Percentiles rank a stretch among this genome's conserved stretches.
These are phyloP conservation scores for Ascochyta viciae-villosae DNA, from an alignment of 2,329 filamentous ascomycete species.

Conservation along the genomic window DNA sequence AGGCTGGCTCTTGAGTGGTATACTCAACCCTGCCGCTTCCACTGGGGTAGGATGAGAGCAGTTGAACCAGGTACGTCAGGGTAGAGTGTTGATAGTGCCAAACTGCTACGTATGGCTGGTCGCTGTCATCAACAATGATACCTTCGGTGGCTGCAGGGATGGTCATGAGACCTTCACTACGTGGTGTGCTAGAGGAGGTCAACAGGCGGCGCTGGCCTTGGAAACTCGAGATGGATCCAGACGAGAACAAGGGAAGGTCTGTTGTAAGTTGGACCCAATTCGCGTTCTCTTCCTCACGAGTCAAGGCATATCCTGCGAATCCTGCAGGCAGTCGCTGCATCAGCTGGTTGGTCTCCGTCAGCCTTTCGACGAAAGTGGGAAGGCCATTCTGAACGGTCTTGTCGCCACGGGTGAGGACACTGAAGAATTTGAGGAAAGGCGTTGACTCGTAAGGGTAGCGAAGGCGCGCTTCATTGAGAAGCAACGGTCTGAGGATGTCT, in stretches of 20 bases:
- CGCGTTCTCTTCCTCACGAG: constrained; percentile 84
- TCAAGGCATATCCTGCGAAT: constrained; percentile 78
- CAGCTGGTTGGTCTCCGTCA: constrained; percentile 74
- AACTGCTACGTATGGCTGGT: constrained; percentile 75
- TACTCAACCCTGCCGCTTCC: constrained; percentile 60
- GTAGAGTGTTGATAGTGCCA: constrained; percentile 80
- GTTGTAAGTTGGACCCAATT: constrained; percentile 75
- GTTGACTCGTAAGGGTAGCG: constrained; percentile 87
- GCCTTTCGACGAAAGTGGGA: constrained; percentile 63
- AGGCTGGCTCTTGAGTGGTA: constrained; percentile 56
- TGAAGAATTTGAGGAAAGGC: constrained; percentile 77
- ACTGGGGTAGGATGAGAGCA: constrained; percentile 71
- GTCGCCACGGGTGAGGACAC: constrained; percentile 63
- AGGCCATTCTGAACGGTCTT: constrained; percentile 57
- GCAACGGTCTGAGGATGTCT: constrained; percentile 59
- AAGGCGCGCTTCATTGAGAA: constrained; percentile 73
- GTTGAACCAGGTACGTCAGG: constrained; percentile 78
- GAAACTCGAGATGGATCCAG: constrained; percentile 23
- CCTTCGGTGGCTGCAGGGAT: constrained; percentile 72
- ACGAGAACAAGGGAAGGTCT: constrained; percentile 69
- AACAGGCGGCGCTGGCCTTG: constrained; percentile 36
- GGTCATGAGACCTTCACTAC: constrained; percentile 57
- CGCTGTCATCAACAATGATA: constrained; percentile 74
- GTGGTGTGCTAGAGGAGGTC: constrained; percentile 17
- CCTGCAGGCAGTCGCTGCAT: constrained; percentile 76